These are phyloP conservation scores for Fusarium sp. DNA, from an alignment of 2,329 filamentous ascomycete species.

Conservation along the genomic window DNA sequence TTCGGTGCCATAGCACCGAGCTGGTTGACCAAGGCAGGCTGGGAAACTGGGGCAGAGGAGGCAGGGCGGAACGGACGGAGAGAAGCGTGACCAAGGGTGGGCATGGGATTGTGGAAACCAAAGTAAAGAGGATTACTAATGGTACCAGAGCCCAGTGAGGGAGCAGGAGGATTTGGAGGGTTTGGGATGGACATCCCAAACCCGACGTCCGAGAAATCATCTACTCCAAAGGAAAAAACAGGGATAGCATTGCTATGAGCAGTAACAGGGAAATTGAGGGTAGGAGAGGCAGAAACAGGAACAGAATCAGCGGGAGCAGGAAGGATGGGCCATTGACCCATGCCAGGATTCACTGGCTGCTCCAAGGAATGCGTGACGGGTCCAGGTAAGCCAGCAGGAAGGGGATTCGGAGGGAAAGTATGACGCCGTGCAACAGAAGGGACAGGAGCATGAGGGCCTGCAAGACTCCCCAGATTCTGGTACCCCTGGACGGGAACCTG, in stretches of 20 bases:
- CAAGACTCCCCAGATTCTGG: not conserved
- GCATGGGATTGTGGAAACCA: not conserved
- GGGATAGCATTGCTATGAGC: not conserved
- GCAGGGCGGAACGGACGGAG: not conserved
- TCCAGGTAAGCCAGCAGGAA: not conserved
- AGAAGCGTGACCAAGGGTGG: not conserved
- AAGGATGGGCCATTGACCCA: accelerated
- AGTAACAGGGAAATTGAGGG: not conserved
- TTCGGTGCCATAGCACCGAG: not conserved
- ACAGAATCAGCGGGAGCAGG: not conserved
- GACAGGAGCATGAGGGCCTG: too few relatives aligned
- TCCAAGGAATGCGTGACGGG: too few relatives aligned
- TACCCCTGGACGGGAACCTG: too few relatives aligned
- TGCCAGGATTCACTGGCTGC: not conserved
- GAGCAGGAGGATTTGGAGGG: not conserved
- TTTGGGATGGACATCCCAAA: not conserved
- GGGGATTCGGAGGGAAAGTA: not conserved
- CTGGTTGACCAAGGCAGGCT: not conserved
- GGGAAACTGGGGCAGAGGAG: not conserved
- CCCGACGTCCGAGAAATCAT: not conserved
- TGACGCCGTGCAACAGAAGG: not conserved
- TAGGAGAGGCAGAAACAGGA: not conserved
- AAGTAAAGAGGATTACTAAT: not conserved
- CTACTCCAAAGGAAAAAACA: not conserved
- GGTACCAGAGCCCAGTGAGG: not conserved